A percentile compares a stretch with the other conserved stretches of the same genome.
These are phyloP conservation scores for Byssothecium circinans DNA, from an alignment of 2,329 filamentous ascomycete species.

Conservation along the genomic window DNA sequence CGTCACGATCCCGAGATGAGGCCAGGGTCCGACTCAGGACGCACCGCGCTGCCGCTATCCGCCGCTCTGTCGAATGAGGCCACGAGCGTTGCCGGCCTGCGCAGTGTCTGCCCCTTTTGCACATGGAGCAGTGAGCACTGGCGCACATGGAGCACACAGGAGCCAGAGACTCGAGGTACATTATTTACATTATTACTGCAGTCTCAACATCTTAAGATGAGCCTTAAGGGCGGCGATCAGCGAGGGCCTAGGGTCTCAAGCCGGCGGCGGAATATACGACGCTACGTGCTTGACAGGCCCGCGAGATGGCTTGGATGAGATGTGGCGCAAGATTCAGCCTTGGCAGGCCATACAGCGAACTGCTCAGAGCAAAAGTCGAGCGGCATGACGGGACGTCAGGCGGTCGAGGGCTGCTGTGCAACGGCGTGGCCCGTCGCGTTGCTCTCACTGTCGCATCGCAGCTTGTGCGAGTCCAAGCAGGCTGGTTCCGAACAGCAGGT, in stretches of 20 bases:
- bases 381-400: slow-evolving; percentile 35
- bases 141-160: too few relatives aligned
- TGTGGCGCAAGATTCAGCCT: slow-evolving; percentile 20
- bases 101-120: slow-evolving; percentile 11
- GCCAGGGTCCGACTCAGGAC: slow-evolving; percentile 13
- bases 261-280: slow-evolving; percentile 20
- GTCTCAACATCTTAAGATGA: too few relatives aligned
- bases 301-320: too few relatives aligned
- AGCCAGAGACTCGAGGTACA: too few relatives aligned
- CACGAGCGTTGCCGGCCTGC: slow-evolving; percentile 4
- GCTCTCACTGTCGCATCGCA: slow-evolving; percentile 25
- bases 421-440: slow-evolving; percentile 21
- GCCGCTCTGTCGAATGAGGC: slow-evolving; percentile 10
- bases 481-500: slow-evolving; percentile 19
- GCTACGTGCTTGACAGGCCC: slow-evolving; percentile 39
- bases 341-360: slow-evolving; percentile 24
- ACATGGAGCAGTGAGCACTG: too few relatives aligned
- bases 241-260: not conserved
- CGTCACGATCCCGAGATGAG: slow-evolving; percentile 1
- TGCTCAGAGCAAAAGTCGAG: slow-evolving; percentile 3
- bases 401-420: slow-evolving; percentile 30
- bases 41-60: slow-evolving; percentile 1
- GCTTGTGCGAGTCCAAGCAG: slow-evolving; percentile 20
- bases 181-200: too few relatives aligned
- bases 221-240: too few relatives aligned